These are phyloP conservation scores for Leptodontidium sp. DNA, from an alignment of 2,329 filamentous ascomycete genomes.

Conservation along the genomic window DNA sequence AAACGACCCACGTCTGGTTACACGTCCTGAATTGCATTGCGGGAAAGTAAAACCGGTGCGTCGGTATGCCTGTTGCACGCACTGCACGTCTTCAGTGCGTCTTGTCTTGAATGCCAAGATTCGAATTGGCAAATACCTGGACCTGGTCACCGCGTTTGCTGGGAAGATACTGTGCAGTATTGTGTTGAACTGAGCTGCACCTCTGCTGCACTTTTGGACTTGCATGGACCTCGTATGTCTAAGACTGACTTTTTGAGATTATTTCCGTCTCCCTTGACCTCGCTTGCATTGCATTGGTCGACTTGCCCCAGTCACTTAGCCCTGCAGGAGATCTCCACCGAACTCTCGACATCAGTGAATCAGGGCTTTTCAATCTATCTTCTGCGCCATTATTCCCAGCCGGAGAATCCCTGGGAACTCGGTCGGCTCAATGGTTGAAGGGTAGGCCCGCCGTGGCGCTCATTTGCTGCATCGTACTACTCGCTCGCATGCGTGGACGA, in stretches of 20 bases:
- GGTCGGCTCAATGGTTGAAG: not conserved
- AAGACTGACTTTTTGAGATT: not conserved
- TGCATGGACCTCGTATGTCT: not conserved
- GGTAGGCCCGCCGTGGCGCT: constrained; percentile 12
- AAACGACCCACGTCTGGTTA: not conserved
- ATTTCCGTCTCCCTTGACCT: constrained; percentile 10
- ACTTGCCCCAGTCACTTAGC: not conserved
- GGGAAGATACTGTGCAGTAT: not conserved
- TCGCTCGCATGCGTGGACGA: not conserved
- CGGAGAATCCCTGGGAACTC: not conserved
- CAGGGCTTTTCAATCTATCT: not conserved
- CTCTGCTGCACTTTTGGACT: constrained; percentile 5
- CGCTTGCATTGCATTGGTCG: constrained; percentile 8
- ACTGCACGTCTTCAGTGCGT: too few relatives aligned
- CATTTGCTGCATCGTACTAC: not conserved
- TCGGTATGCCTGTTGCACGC: constrained; percentile 2
- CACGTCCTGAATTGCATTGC: not conserved
- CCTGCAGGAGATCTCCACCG: constrained; percentile 3
- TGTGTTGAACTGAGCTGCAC: not conserved
- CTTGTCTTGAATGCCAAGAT: not conserved
- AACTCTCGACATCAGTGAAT: not conserved
- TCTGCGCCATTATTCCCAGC: not conserved
- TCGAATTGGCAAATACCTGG: not conserved
- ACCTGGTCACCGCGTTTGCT: constrained; percentile 3
- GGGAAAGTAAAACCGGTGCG: not conserved